Evolutionary conservation across 2,329 filamentous ascomycete species (phyloP), one percentile per base, ranked within the genome.

Genomic region (Arthrobotrys conoides): DNA sequence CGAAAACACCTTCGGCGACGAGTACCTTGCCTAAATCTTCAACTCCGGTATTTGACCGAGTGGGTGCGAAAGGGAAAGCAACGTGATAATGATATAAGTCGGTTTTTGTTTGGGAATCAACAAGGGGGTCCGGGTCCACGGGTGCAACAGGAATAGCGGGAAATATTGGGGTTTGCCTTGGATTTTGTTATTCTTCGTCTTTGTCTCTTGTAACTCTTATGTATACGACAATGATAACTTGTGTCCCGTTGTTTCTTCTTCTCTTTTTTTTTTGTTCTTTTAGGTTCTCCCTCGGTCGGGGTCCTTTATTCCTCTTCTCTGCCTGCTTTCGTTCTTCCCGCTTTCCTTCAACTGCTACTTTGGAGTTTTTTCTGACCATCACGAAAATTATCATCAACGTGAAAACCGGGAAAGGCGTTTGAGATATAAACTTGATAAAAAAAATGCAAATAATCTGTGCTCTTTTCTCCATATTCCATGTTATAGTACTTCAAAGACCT

Each of bases 1-100:
- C 87, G 96, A 98, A 90, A 99, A 98, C 89, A 99, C 96, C 70
- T 99, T 99, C 84, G 96, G 96, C 84, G 70, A 77, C 67, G 76
- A 80, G 44, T 81, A 81, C 68, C 71, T 80, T 66, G 80, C 79
- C 68, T 55, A 84, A 84, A 55, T 63, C 61, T 78, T 80, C 81
- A 30, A 66, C 24, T 48, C 76, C 48, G 53, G 53, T 44, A 41
- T 65, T 57, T 33, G 20, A 33, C 59, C 69, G 59, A 68, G 49
- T 41, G 38, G 38, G 38, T 53, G 46, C 65, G 72, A 76, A 66
- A 64, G 24, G n/a, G 44, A 48, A 20, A 9, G 30, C 33, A 63
- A 9, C 24, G 46, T 69, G 18, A 68, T 64, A 61, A 67, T 41
- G 51, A 76, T 76, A 55, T 57, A 53, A 71, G 66, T 67, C 61